Evolutionary conservation across 192 early-diverging fungal genomes (phyloP).

Genomic region (Mortierella antarctica): DNA sequence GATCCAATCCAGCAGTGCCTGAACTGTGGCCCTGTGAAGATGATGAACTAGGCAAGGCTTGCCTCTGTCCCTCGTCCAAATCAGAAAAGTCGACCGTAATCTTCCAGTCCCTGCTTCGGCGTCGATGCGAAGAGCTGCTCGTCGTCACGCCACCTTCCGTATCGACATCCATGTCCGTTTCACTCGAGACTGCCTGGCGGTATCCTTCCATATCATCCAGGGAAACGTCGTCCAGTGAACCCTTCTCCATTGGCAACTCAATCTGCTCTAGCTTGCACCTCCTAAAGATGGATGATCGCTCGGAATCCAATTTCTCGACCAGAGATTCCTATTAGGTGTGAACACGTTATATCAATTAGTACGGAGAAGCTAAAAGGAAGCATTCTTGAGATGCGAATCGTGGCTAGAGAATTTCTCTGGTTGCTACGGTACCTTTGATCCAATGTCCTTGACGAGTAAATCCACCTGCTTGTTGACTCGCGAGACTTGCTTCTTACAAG

Average conservation of each 20-base stretch:
- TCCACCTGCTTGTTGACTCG: slow-evolving; percentile 77
- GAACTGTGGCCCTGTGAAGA: not conserved
- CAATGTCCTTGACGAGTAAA: slow-evolving; percentile 68
- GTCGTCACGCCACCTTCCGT: slow-evolving; percentile 8
- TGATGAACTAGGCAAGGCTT: slow-evolving; percentile 35
- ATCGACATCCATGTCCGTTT: slow-evolving; percentile 65
- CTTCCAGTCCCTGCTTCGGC: slow-evolving; percentile 57
- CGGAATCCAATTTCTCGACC: slow-evolving; percentile 82
- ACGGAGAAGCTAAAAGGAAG: not conserved
- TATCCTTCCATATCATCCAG: slow-evolving; percentile 72
- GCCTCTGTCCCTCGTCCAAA: slow-evolving; percentile 62
- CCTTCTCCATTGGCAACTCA: slow-evolving; percentile 79
- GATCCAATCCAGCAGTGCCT: slow-evolving; percentile 13
- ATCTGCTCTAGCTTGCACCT: slow-evolving; percentile 96
- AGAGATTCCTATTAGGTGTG: slow-evolving; percentile 64
- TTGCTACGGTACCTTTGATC: slow-evolving; percentile 50
- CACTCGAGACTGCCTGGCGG: slow-evolving; percentile 14
- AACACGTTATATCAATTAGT: slow-evolving; percentile 5
- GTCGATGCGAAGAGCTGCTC: slow-evolving; percentile 12
- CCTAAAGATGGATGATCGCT: slow-evolving; percentile 83
- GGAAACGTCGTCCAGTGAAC: slow-evolving; percentile 80
- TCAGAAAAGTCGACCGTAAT: slow-evolving; percentile 71
- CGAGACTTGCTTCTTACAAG: slow-evolving; percentile 64
- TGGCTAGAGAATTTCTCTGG: not conserved
- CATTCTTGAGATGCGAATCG: too few relatives aligned